phyloP scores from a whole-genome alignment of 2,329 filamentous ascomycete species.

The Trichoderma sp. region DNA sequence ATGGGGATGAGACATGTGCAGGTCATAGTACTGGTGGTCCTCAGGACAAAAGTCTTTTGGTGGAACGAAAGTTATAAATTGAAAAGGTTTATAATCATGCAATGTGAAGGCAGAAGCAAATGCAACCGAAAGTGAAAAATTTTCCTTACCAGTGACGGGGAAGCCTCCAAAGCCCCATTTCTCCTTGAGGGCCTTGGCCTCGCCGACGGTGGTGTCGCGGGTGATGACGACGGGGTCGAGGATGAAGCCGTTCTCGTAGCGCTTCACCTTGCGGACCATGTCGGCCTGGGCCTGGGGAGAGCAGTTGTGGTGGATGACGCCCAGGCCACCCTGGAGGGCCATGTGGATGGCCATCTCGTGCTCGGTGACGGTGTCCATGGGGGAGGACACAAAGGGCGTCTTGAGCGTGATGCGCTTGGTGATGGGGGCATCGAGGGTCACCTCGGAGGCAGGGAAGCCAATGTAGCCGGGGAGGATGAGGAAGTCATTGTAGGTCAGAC shows the following conservation, averaged over 20 bases:
- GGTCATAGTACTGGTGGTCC: conserved; percentile 58
- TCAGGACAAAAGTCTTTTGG: conserved; percentile 89
- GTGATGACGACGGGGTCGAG: conserved; percentile 91
- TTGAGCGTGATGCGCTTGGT: conserved; percentile 96
- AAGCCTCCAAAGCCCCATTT: conserved; percentile 99
- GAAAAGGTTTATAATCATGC: conserved; percentile 78
- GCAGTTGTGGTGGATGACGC: conserved; percentile 99
- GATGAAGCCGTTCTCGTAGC: conserved; percentile 99
- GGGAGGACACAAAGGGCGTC: conserved; percentile 94
- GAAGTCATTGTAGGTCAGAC: conserved; percentile 99
- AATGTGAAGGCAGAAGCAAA: conserved; percentile 29
- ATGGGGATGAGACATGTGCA: conserved; percentile 30
- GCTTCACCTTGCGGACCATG: conserved; percentile 99
- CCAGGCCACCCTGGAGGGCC: conserved; percentile 81
- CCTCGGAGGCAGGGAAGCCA: conserved; percentile 90
- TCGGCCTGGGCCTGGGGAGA: conserved; percentile 95
- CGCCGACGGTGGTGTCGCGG: conserved; percentile 82
- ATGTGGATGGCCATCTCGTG: conserved; percentile 99
- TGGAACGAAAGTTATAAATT: conserved; percentile 99
- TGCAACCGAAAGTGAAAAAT: conserved; percentile 24
- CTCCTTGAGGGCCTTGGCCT: conserved; percentile 91
- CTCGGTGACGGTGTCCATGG: conserved; percentile 99
- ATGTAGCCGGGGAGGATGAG: conserved; percentile 96
- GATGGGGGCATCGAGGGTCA: conserved; percentile 84
- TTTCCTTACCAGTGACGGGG: conserved; percentile 89